phyloP scores from a whole-genome alignment of 2,329 filamentous ascomycete genomes.

The Penicillium oxalicum region DNA sequence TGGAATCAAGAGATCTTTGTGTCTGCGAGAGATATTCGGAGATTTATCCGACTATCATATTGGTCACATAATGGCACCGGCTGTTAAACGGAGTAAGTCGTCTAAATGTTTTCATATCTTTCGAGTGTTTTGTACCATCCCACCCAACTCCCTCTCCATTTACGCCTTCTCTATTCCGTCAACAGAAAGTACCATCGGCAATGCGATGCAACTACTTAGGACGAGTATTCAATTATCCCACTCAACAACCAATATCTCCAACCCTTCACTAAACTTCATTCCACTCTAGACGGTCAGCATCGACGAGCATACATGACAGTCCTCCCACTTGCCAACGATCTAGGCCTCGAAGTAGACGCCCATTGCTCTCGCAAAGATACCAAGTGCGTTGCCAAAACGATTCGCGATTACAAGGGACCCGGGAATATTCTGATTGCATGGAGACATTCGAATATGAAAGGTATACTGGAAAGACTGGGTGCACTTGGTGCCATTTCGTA shows the following conservation, averaged over 20 bases:
- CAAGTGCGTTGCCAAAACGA: constrained; percentile 18
- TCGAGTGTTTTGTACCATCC: no score
- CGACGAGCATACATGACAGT: constrained; percentile 21
- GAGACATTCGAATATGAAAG: constrained; percentile 24
- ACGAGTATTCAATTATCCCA: no score
- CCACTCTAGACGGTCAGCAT: constrained; percentile 14
- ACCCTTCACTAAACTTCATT: no score
- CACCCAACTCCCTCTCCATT: no score
- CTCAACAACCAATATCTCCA: no score
- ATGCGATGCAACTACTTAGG: no score
- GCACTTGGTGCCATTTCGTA: constrained; percentile 18
- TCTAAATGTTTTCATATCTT: neutral
- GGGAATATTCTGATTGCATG: constrained; percentile 28
- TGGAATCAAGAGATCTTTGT: constrained; percentile 24
- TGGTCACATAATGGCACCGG: constrained; percentile 25
- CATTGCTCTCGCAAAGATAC: constrained; percentile 22
- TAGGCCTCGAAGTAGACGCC: constrained; percentile 23
- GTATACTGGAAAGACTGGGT: constrained; percentile 19
- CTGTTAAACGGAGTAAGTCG: constrained; percentile 18
- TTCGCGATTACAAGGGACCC: constrained; percentile 17
- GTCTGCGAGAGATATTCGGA: constrained; percentile 25
- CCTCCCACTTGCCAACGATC: constrained; percentile 22
- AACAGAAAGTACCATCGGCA: no score
- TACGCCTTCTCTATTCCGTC: no score
- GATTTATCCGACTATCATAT: constrained; percentile 21